A percentile compares a stretch with the other conserved stretches of the same genome.
phyloP scores from a whole-genome alignment of 2,329 filamentous ascomycete genomes.

The Emergomyces africanus region DNA sequence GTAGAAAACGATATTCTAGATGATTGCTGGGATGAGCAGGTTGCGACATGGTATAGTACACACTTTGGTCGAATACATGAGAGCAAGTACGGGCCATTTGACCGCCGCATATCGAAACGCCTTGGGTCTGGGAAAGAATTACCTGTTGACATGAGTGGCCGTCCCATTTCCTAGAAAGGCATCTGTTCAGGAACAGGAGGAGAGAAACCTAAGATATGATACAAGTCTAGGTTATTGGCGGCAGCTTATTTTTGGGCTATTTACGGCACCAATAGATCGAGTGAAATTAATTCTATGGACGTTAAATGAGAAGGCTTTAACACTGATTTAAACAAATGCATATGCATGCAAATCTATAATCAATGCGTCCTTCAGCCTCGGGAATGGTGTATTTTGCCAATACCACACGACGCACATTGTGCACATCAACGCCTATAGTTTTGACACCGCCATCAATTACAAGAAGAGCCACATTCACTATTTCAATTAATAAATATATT shows the following conservation, averaged over 20 bases:
- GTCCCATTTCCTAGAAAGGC: not conserved
- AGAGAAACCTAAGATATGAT: not conserved
- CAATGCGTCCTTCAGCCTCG: not conserved
- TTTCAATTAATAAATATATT: too few species aligned
- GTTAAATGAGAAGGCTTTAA: not conserved
- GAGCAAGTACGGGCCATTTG: constrained; percentile 1
- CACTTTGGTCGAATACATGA: constrained; percentile 3
- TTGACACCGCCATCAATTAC: not conserved
- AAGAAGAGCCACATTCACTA: not conserved
- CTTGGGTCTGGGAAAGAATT: constrained; percentile 4
- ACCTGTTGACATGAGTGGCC: constrained; percentile 3
- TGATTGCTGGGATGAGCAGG: constrained; percentile 4
- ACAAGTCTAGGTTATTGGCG: too few species aligned
- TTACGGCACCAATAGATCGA: not conserved
- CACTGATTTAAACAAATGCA: not conserved
- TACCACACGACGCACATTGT: not conserved
- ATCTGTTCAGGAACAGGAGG: not conserved
- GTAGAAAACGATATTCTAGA: constrained; percentile 2
- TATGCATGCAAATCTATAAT: not conserved
- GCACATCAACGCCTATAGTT: not conserved
- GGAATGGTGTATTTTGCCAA: not conserved
- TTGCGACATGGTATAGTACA: constrained; percentile 1
- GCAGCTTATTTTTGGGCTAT: not conserved
- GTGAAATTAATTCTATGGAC: not conserved
- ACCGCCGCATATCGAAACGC: constrained; percentile 3